Evolutionary conservation across 1,284 basidiomycete genomes (phyloP), one percentile per base, ranked within the genome.

Genomic region (Microbotryomycetes sp.): DNA sequence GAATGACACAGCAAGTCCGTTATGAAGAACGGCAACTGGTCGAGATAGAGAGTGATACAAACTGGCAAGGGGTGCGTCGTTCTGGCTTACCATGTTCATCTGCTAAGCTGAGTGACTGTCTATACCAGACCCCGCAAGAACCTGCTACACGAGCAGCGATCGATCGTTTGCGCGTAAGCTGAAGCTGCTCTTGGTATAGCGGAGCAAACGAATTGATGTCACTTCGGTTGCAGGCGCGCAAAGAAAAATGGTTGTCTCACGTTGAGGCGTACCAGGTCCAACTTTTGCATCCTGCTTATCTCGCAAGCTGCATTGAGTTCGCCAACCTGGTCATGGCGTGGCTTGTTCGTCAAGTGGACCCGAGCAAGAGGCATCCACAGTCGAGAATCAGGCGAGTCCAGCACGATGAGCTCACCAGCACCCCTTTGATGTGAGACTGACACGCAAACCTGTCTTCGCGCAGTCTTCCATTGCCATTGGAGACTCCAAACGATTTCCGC

Each of bases 311-410:
- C 46, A 83, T 94, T 47, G 84, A 83, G 9, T 97, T 96, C 77
- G 85, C 84, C 28, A 87, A 85, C 69, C 96, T 97, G 76, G 80
- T 92, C 54, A 94, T 94, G 72, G 89, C 88, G 0, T 99, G 94
- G 94, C 80, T 98, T 22, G 87, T 97, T 57, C 85, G 93, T 6
- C 83, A 89, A 62, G 92, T 88, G n/a, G 96, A 98, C 70, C 89
- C 92, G 1, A 82, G 79, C 60, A 85, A 86, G 68, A 75, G 79
- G 30, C 91, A 97, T 73, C 96, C 96, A 0, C 82, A 80, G 56
- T 81, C 82, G 3, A 73, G 76, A 16, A 82, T 86, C 45, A 79
- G 82, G 89, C 92, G 65, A 57, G 86, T 25, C 56, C n/a, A 15
- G 55, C 32, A 23, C 19, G 32, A 16, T 47, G n/a, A 22, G 3